Evolutionary conservation across 2,329 filamentous ascomycete genomes (phyloP).

Genomic region (Pseudocercospora fuligena): DNA sequence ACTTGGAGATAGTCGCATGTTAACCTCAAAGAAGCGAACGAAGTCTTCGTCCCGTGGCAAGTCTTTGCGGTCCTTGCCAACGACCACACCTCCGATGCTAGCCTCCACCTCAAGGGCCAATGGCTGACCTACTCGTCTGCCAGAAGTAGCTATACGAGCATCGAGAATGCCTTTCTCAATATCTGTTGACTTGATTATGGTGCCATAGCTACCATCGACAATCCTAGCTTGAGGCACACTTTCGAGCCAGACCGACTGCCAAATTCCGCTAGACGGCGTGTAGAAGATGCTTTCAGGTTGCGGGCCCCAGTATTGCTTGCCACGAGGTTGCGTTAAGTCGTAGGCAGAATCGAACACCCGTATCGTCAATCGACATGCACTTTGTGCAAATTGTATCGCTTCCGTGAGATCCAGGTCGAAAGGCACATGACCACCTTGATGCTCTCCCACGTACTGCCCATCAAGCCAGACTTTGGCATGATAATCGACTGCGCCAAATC

Average conservation of each 20-base stretch:
- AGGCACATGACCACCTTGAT: slow-evolving; percentile 65
- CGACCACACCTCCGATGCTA: slow-evolving; percentile 54
- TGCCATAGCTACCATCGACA: slow-evolving; percentile 62
- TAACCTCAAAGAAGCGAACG: slow-evolving; percentile 51
- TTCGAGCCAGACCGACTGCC: slow-evolving; percentile 75
- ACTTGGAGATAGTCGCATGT: slow-evolving; percentile 54
- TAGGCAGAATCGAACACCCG: slow-evolving; percentile 67
- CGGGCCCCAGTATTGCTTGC: slow-evolving; percentile 67
- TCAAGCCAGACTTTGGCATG: slow-evolving; percentile 63
- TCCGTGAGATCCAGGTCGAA: slow-evolving; percentile 63
- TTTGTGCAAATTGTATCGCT: neutral
- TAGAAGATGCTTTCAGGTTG: slow-evolving; percentile 72
- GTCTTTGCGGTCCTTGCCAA: slow-evolving; percentile 52
- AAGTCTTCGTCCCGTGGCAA: slow-evolving; percentile 58
- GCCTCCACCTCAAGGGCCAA: slow-evolving; percentile 61
- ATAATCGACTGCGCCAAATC: slow-evolving; percentile 68
- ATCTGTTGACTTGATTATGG: slow-evolving; percentile 60
- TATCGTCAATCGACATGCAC: slow-evolving; percentile 54
- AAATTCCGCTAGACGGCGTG: slow-evolving; percentile 73
- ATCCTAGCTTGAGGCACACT: slow-evolving; percentile 59
- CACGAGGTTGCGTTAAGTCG: slow-evolving; percentile 67
- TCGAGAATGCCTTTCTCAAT: slow-evolving; percentile 58
- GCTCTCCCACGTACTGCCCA: slow-evolving; percentile 58
- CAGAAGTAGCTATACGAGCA: slow-evolving; percentile 56
- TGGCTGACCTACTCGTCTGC: slow-evolving; percentile 52